Base-by-base conservation (phyloP, 176 grass and related monocot species). In the Metroxylon sagu region DNA sequence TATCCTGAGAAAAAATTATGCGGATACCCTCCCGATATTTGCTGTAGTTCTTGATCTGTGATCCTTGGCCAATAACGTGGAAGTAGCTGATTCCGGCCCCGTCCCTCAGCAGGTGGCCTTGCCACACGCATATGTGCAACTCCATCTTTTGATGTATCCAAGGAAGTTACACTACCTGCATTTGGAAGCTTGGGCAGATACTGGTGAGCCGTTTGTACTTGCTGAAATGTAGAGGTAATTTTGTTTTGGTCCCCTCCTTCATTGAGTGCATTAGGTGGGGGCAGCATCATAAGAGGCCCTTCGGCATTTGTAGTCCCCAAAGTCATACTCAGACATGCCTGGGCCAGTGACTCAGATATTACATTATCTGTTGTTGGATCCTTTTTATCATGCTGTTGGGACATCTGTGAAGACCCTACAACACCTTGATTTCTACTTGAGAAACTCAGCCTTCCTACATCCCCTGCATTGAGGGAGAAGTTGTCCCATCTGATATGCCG, bases 1-100 rank as follows among this genome's bases (percentile, higher is more conserved):
- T 49, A 25, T 21, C 12, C 14, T 25, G 25, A 54, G 10, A 56
- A 1, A 56, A 6, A 2, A 66, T 16, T 51, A 18, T 16, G 49
- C 16, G 88, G 94, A 98, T 98, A 98, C 94, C 92, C 94, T 89
- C 94, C 94, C 67, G 94, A 98, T 75, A 98, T 98, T 85, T 98
- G 94, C 15, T 98, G 94, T 71, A 98, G 79, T 66, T 98, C 94
- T 78, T 98, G 87, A 62, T 98, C 94, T 17, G 94, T 98, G 76
- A 98, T 98, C 82, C 94, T 89, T 29, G 94, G 94, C 94, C 94
- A 98, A 80, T 98, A 98, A 19, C 94, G 75, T 16, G 94, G 94
- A 72, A 98, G 94, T 64, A 98, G 80, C 19, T 98, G 94, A 77
- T 85, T 98, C 70, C 88, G 88, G 0, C 84, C 85, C 66, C 85